phyloP scores from a whole-genome alignment of 208 protist genomes.

The Trypanosoma congolense region DNA sequence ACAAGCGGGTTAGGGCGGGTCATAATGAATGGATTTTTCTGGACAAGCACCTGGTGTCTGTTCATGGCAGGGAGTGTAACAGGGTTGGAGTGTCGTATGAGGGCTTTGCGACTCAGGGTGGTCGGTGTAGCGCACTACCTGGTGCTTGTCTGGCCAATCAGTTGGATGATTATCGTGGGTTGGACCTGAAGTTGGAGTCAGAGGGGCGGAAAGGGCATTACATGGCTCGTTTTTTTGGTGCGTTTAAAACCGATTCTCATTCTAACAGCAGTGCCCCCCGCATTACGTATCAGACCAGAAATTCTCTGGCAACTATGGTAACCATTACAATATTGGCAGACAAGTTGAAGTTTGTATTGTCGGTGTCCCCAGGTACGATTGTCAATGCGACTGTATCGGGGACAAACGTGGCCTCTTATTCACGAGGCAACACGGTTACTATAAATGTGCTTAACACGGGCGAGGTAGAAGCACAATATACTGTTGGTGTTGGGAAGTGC shows the following conservation, averaged over 20 bases:
- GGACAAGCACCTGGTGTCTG: constrained; percentile 46
- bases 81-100: constrained; percentile 88
- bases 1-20: constrained; percentile 42
- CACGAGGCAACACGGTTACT: constrained; percentile 42
- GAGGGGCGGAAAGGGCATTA: constrained; percentile 40
- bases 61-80: constrained; percentile 79
- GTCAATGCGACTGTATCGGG: constrained; percentile 32
- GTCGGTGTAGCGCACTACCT: constrained; percentile 41
- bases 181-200: constrained; percentile 40
- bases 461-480: constrained; percentile 42
- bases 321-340: constrained; percentile 70
- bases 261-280: constrained; percentile 28
- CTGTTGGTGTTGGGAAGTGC: constrained; percentile 40
- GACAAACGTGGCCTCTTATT: constrained; percentile 27
- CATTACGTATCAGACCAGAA: constrained; percentile 40
- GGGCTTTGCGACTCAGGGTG: constrained; percentile 72
- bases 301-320: constrained; percentile 53
- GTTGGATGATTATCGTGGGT: constrained; percentile 67
- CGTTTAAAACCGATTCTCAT: constrained; percentile 4
- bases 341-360: constrained; percentile 64
- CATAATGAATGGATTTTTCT: constrained; percentile 77
- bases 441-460: constrained; percentile 68
- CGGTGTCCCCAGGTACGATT: constrained; percentile 61
- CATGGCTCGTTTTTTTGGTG: constrained; percentile 54
- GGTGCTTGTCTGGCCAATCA: constrained; percentile 81